phyloP scores from a whole-genome alignment of 495 filamentous ascomycete genomes.

The Penicillium arizonense region DNA sequence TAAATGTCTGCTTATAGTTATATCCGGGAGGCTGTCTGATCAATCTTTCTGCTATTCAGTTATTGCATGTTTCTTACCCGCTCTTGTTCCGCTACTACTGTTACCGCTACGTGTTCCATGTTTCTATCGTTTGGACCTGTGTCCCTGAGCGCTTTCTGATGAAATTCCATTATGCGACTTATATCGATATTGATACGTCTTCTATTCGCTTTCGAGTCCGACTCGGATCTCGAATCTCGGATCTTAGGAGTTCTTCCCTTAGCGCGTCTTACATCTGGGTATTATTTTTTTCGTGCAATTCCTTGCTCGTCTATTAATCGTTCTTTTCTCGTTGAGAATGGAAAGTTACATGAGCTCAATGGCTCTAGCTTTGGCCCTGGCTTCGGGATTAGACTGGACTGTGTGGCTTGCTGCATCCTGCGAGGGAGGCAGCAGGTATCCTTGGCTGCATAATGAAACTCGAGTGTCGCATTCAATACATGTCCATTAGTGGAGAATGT shows the following conservation, averaged over 20 bases:
- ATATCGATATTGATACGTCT: too few relatives aligned
- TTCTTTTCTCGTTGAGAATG: background rate
- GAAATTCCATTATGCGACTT: conserved; percentile 4
- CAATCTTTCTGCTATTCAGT: conserved; percentile 25
- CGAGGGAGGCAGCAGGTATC: background rate
- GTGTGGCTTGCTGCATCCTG: background rate
- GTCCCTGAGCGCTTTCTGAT: conserved; percentile 15
- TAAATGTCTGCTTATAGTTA: conserved; percentile 21
- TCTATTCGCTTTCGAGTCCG: too few relatives aligned
- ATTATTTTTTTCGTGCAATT: background rate
- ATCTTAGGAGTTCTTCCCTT: too few relatives aligned
- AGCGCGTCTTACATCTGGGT: too few relatives aligned
- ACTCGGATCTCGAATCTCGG: too few relatives aligned
- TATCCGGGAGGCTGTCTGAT: conserved; percentile 49
- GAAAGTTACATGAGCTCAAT: background rate
- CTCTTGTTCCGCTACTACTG: conserved; percentile 13
- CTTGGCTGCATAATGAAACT: conserved; percentile 6
- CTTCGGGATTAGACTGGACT: background rate
- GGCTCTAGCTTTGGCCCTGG: background rate
- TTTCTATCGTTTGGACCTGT: conserved; percentile 1
- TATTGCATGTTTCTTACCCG: conserved; percentile 13
- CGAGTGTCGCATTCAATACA: conserved; percentile 1
- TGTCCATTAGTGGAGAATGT: background rate
- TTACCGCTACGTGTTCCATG: conserved; percentile 1
- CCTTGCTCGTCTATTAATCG: background rate